Conservation (phyloP, 1,139 yeast species). For the Protomyces gravidus region DNA sequence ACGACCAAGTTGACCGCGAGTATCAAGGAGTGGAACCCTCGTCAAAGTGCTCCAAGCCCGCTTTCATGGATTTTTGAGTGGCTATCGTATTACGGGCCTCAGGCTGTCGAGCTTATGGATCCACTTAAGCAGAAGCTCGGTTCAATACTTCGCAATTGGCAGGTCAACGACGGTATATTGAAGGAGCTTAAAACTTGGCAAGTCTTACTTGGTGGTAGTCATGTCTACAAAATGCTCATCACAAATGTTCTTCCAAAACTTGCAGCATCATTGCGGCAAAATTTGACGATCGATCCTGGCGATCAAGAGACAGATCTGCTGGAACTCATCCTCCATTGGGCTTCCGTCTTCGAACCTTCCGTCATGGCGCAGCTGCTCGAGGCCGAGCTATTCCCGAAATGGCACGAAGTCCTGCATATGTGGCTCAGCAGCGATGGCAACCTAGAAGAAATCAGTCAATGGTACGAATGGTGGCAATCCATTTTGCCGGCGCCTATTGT, state of each 20-base stretch:
- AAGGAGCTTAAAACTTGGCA: conserved; percentile 43
- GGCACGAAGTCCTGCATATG: conserved; percentile 38
- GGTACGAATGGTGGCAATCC: conserved; percentile 41
- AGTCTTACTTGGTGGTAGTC: conserved; percentile 42
- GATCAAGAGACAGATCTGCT: conserved; percentile 37
- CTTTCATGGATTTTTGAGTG: conserved; percentile 47
- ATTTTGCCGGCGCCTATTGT: conserved; percentile 37
- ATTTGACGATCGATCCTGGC: conserved; percentile 40
- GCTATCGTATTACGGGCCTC: conserved; percentile 42
- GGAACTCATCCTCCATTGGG: conserved; percentile 38
- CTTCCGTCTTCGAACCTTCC: conserved; percentile 34
- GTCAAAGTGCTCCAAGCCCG: conserved; percentile 1
- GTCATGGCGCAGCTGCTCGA: conserved; percentile 37
- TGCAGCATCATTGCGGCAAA: conserved; percentile 36
- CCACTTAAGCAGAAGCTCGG: conserved; percentile 41
- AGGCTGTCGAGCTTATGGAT: conserved; percentile 36
- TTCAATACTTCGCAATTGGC: conserved; percentile 42
- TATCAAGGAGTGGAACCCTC: conserved; percentile 44
- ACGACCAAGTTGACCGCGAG: conserved; percentile 43
- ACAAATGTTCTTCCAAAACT: conserved; percentile 42
- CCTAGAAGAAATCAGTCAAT: conserved; percentile 37
- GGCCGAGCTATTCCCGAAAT: conserved; percentile 40
- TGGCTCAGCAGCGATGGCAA: conserved; percentile 38
- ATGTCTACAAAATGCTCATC: conserved; percentile 37
- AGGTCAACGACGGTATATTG: conserved; percentile 36